A percentile compares a stretch with the other conserved stretches of the same genome.
Evolutionary conservation across 495 filamentous ascomycete species (phyloP).

Genomic region (Aspergillus sparsus): DNA sequence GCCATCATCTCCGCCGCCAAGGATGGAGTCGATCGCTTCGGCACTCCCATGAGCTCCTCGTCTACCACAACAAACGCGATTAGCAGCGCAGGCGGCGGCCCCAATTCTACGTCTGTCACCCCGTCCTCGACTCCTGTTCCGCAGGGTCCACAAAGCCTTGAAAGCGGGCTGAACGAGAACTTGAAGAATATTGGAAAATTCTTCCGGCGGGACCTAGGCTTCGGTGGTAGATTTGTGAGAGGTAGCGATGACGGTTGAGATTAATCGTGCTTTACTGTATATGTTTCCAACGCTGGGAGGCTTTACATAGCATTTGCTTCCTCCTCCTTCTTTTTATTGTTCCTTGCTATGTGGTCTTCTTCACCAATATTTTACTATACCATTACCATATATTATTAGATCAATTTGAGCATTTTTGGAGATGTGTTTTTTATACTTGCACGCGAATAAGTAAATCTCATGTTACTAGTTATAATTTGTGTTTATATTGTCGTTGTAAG

Average conservation of each 20-base stretch:
- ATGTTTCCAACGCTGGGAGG: background rate
- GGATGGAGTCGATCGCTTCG: conserved; percentile 87
- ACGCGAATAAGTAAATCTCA: too few species aligned
- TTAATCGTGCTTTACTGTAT: background rate
- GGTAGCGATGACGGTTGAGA: conserved; percentile 37
- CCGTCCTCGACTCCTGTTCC: conserved; percentile 16
- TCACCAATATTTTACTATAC: conserved; percentile 6
- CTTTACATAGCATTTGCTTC: conserved; percentile 4
- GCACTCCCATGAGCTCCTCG: conserved; percentile 51
- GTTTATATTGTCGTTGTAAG: too few species aligned
- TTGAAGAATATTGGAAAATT: conserved; percentile 94
- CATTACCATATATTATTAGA: conserved; percentile 9
- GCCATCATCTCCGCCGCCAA: conserved; percentile 79
- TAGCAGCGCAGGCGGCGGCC: conserved; percentile 12
- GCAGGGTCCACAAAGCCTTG: conserved; percentile 7
- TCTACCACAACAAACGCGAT: conserved; percentile 27
- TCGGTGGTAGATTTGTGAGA: conserved; percentile 71
- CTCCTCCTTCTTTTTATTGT: conserved; percentile 4
- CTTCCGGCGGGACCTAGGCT: conserved; percentile 84
- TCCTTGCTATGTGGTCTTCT: background rate
- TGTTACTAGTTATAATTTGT: background rate
- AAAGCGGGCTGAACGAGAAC: conserved; percentile 73
- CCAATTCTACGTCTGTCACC: conserved; percentile 5
- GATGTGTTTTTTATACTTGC: background rate
- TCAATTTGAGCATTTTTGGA: conserved; percentile 4